phyloP scores from a whole-genome alignment of 805 yeast species.

The Jamesozyma spencerorum region DNA sequence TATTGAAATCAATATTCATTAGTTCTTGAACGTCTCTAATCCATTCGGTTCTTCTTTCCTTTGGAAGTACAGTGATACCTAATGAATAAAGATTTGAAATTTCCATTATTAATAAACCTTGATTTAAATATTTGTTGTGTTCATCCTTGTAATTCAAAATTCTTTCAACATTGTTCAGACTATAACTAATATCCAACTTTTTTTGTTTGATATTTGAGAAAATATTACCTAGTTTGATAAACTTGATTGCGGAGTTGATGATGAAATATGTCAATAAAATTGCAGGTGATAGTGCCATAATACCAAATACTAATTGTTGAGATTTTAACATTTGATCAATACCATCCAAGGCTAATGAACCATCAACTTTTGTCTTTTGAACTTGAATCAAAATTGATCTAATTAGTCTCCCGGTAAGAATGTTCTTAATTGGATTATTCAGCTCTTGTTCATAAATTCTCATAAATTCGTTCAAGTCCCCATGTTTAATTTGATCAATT shows the following conservation, averaged over 20 bases:
- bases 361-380: constrained; percentile 95
- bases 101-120: constrained; percentile 63
- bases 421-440: constrained; percentile 53
- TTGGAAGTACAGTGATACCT: constrained; percentile 45
- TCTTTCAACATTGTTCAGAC: constrained; percentile 52
- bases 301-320: constrained; percentile 89
- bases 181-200: constrained; percentile 24
- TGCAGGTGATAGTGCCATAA: constrained; percentile 83
- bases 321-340: constrained; percentile 82
- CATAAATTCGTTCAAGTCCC: constrained; percentile 75
- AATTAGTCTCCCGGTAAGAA: constrained; percentile 58
- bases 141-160: constrained; percentile 32
- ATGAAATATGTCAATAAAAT: constrained; percentile 46
- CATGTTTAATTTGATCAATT: constrained; percentile 43
- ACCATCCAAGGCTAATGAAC: constrained; percentile 80
- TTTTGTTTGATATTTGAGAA: constrained; percentile 22
- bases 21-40: constrained; percentile 54
- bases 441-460: constrained; percentile 71
- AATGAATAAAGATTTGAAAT: constrained; percentile 45
- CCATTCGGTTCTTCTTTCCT: constrained; percentile 44
- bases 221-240: constrained; percentile 18
- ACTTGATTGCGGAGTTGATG: constrained; percentile 27
- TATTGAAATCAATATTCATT: constrained; percentile 33
- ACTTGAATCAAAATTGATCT: constrained; percentile 78
- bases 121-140: constrained; percentile 30